These are phyloP conservation scores for Clarireedia homoeocarpa DNA, from an alignment of 2,329 filamentous ascomycete genomes.

Conservation along the genomic window DNA sequence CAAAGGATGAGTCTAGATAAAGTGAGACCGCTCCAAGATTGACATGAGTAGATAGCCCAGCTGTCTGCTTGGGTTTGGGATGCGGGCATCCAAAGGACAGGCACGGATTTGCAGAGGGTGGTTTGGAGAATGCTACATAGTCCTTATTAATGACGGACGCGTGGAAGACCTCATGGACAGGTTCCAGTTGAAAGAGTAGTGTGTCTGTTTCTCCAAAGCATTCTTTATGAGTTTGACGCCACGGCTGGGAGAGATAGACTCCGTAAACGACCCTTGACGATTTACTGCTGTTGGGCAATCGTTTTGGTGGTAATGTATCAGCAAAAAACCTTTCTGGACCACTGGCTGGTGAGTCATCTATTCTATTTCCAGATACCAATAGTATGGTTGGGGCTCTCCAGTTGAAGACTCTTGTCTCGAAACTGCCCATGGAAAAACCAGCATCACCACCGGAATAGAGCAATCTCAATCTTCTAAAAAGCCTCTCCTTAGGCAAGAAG, in stretches of 20 bases:
- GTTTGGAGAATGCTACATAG: constrained; percentile 60
- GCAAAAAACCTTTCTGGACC: constrained; percentile 50
- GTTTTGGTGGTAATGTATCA: constrained; percentile 54
- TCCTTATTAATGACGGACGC: constrained; percentile 58
- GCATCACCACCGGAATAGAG: constrained; percentile 64
- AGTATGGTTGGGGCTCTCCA: constrained; percentile 69
- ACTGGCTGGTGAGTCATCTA: constrained; percentile 40
- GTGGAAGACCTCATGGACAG: constrained; percentile 62
- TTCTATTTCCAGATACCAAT: constrained; percentile 57
- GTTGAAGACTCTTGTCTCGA: constrained; percentile 68
- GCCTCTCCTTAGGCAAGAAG: constrained; percentile 55
- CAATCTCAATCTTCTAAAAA: constrained; percentile 58
- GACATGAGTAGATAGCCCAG: constrained; percentile 25
- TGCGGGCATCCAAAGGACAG: constrained; percentile 59
- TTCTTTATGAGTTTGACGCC: constrained; percentile 59
- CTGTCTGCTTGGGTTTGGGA: constrained; percentile 37
- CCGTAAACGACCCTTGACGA: constrained; percentile 55
- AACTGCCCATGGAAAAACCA: constrained; percentile 71
- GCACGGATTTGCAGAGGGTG: constrained; percentile 51
- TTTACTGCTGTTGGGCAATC: constrained; percentile 46
- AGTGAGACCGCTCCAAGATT: constrained; percentile 59
- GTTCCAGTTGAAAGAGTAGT: constrained; percentile 63
- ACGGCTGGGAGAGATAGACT: constrained; percentile 57
- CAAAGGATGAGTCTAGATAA: constrained; percentile 62
- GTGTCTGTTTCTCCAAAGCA: constrained; percentile 60